Percentiles rank a stretch among this genome's conserved stretches.
phyloP scores from a whole-genome alignment of 768 basidiomycete genomes.

The Cyclocybe cylindracea region DNA sequence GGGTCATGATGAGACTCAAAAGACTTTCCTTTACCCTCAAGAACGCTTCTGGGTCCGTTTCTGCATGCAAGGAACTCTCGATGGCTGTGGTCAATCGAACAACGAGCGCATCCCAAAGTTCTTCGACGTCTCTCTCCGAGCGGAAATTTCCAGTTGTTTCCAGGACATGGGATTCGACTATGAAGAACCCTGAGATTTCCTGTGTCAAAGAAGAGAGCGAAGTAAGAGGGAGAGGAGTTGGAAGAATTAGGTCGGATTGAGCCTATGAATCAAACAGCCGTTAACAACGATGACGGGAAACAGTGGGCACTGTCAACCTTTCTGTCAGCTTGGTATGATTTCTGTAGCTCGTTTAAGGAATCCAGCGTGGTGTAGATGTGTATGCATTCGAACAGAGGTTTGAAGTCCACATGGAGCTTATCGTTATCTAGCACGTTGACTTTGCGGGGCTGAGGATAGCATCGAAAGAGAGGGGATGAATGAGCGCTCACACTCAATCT shows the following conservation, averaged over 20 bases:
- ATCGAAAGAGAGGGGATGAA: background rate
- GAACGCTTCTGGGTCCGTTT: constrained; percentile 81
- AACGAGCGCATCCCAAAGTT: constrained; percentile 91
- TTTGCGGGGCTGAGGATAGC: constrained; percentile 30
- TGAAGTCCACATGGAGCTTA: constrained; percentile 86
- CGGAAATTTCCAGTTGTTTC: constrained; percentile 88
- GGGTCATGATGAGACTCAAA: constrained; percentile 84
- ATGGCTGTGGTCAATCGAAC: constrained; percentile 72
- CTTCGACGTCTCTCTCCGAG: constrained; percentile 89
- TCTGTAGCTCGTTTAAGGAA: constrained; percentile 85
- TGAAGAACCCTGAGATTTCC: constrained; percentile 97
- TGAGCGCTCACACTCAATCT: constrained; percentile 82
- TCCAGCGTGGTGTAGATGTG: constrained; percentile 94
- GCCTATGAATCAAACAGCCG: constrained; percentile 52
- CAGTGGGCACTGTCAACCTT: constrained; percentile 51
- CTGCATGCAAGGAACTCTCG: constrained; percentile 66
- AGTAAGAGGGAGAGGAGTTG: constrained; percentile 62
- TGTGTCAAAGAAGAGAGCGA: constrained; percentile 80
- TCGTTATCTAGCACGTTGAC: constrained; percentile 94
- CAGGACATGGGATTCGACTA: constrained; percentile 91
- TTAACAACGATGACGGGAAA: background rate
- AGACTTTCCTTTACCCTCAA: constrained; percentile 82
- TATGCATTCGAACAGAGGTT: constrained; percentile 93
- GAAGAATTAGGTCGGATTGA: constrained; percentile 95
- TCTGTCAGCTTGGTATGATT: constrained; percentile 95